Base-by-base conservation (phyloP, 1,284 basidiomycete genomes). In the Wallemia hederae region DNA sequence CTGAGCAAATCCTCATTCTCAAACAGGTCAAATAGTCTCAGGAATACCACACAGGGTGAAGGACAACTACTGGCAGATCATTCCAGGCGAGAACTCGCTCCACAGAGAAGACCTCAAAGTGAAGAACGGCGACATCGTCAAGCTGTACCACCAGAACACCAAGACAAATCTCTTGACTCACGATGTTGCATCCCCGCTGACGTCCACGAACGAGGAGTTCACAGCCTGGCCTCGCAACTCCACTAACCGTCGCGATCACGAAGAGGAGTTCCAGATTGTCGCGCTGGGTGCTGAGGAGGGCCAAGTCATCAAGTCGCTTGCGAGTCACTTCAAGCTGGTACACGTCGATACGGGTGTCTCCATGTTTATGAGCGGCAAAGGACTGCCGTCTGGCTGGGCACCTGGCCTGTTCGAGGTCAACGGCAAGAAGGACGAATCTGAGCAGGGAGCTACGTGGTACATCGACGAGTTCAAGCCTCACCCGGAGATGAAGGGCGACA, bases 121-220 rank as follows among this genome's bases (percentile, higher is more conserved):
- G 5, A 49, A n/a, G 22, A 49, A 49, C 22, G 39, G 39, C 19
- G 91, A 98, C 69, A 71, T 85, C 60, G 77, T 98, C 64, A 90
- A 91, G 67, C 78, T 98, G 28, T 74, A 88, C 26, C 94, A 99
- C 68, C 77, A 89, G 68, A 80, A 79, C 70, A 94, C 91, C 7
- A 74, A 91, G 65, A 81, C 81, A 0, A 72, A 81, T 61, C 80
- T 99, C 49, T 73, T 98, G 58, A 91, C 91, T 0, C 94, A 99
- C 69, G 94, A 99, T 69, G 94, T 99, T 62, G 94, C 94, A 0
- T 94, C 89, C 1, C 86, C 94, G 1, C 78, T 91, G 60, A 94
- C 91, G 83, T 81, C 92, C 9, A 98, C 94, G 39, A 97, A 98
- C 71, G 89, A 96, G 70, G 94, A 99, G 71, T 91, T 98, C 70